Evolutionary conservation across 2,329 filamentous ascomycete species (phyloP).

Genomic region (Colletotrichum spaethianum): DNA sequence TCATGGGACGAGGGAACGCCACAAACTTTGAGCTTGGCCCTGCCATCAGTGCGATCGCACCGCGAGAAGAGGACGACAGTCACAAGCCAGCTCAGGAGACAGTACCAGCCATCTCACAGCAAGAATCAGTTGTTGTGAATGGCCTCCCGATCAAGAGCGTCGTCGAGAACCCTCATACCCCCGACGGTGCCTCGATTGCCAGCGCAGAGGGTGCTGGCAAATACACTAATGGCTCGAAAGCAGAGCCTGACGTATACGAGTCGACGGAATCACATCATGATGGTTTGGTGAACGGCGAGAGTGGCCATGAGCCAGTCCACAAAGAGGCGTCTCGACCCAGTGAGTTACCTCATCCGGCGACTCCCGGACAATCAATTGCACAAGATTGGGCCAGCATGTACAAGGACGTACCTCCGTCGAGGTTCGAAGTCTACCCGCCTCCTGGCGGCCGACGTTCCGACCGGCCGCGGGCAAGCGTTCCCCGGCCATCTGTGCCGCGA

Average conservation of each 20-base stretch:
- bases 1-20: slow-evolving; percentile 90
- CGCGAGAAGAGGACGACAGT: slow-evolving; percentile 80
- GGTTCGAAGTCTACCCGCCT: slow-evolving; percentile 85
- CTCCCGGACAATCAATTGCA: neutral
- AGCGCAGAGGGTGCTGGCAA: slow-evolving; percentile 51
- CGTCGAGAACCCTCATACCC: neutral
- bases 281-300: slow-evolving; percentile 25
- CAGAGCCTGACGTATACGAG: slow-evolving; percentile 40
- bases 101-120: neutral
- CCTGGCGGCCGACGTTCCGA: slow-evolving; percentile 63
- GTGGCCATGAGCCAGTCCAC: neutral
- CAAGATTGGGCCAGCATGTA: slow-evolving; percentile 63
- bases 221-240: slow-evolving; percentile 47
- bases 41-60: slow-evolving; percentile 87
- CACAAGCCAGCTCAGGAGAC: slow-evolving; percentile 52
- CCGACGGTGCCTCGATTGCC: slow-evolving; percentile 20
- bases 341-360: neutral
- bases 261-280: slow-evolving; percentile 22
- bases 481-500: slow-evolving; percentile 55
- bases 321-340: slow-evolving; percentile 15
- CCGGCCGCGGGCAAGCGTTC: slow-evolving; percentile 59
- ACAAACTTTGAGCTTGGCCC: slow-evolving; percentile 88
- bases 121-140: neutral
- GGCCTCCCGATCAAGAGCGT: neutral
- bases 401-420: slow-evolving; percentile 73